Evolutionary conservation across 2,329 filamentous ascomycete species (phyloP).

Genomic region (Diplodia mutila): DNA sequence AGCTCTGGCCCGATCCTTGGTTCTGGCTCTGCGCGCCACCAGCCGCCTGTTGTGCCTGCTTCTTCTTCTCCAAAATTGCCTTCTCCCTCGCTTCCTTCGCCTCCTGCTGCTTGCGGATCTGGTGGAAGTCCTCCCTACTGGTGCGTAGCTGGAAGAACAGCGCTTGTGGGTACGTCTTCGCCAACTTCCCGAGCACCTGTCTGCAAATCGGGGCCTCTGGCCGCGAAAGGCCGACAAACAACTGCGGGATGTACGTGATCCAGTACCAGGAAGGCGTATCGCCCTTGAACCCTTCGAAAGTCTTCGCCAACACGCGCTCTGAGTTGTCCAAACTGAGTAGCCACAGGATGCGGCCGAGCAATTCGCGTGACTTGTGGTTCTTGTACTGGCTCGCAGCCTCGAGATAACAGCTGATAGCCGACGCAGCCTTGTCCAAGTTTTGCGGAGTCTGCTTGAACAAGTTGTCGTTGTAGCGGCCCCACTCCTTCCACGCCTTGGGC

Average conservation of each 20-base stretch:
- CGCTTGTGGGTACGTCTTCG: conserved; percentile 91
- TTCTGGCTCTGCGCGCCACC: conserved; percentile 11
- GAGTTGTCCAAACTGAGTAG: conserved; percentile 90
- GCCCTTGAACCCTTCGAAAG: conserved; percentile 95
- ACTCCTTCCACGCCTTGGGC: conserved; percentile 98
- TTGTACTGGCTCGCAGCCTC: conserved; percentile 97
- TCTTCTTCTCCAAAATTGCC: conserved; percentile 50
- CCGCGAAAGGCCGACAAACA: conserved; percentile 87
- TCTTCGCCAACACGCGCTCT: conserved; percentile 77
- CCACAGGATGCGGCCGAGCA: conserved; percentile 93
- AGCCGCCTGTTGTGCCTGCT: conserved; percentile 37
- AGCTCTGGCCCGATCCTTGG: background rate
- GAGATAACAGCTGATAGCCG: conserved; percentile 92
- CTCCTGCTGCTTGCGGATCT: conserved; percentile 86
- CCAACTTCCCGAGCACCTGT: conserved; percentile 86
- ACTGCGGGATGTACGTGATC: conserved; percentile 98
- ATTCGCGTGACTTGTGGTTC: conserved; percentile 91
- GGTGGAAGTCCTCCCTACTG: conserved; percentile 88
- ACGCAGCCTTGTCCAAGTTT: conserved; percentile 81
- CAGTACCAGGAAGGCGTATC: conserved; percentile 99
- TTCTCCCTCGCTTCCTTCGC: conserved; percentile 61
- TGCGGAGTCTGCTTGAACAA: conserved; percentile 89
- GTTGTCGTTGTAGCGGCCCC: conserved; percentile 97
- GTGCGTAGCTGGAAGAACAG: conserved; percentile 95
- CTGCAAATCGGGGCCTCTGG: conserved; percentile 89